Base-by-base conservation (phyloP, 2,329 filamentous ascomycete genomes). In the Dendryphion nanum region DNA sequence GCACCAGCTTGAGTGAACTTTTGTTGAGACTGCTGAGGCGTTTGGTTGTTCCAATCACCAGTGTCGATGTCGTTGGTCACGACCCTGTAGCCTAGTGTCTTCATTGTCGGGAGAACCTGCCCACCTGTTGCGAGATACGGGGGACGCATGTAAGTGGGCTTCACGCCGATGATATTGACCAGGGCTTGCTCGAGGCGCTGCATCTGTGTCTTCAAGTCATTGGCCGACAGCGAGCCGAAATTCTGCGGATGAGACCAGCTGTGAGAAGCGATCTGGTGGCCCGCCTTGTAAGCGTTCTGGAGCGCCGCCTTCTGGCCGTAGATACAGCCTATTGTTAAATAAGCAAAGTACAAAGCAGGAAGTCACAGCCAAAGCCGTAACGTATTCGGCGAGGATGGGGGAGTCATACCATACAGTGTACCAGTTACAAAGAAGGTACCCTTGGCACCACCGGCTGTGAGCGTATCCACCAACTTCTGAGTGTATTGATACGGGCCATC, bases 91-190 rank as follows among this genome's bases (percentile, higher is more conserved):
- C 61, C 61, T 6, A 65, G 45, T 4, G 44, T 61, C 37, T 53
- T 52, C 58, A 64, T 61, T 18, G 53, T 59, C 5, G 53, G 43
- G 4, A 61, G 48, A n/a, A 63, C 57, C 32, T 35, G 57, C 24
- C 55, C 56, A 32, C 56, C 52, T 0, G 60, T 63, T 10, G 59
- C 58, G 31, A 64, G 59, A 39, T 65, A 64, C 0, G 61, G 61
- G 1, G 61, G 61, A 0, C 61, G 61, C 61, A 64, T 64, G 48
- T 65, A 65, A 1, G 61, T 65, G 3, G 61, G 61, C 40, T 61
- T 61, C 14, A 53, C 50, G 40, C 61, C 61, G 36, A 64, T 63
- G 40, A 65, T 64, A 48, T 61, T 63, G 40, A 58, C 46, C 21
- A 63, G 48, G 2, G 61, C 61, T n/a, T 48, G 51, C 33, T 65